A percentile compares a stretch with the other conserved stretches of the same genome.
phyloP scores from a whole-genome alignment of 2,329 filamentous ascomycete species.

The Fonsecaea nubica region DNA sequence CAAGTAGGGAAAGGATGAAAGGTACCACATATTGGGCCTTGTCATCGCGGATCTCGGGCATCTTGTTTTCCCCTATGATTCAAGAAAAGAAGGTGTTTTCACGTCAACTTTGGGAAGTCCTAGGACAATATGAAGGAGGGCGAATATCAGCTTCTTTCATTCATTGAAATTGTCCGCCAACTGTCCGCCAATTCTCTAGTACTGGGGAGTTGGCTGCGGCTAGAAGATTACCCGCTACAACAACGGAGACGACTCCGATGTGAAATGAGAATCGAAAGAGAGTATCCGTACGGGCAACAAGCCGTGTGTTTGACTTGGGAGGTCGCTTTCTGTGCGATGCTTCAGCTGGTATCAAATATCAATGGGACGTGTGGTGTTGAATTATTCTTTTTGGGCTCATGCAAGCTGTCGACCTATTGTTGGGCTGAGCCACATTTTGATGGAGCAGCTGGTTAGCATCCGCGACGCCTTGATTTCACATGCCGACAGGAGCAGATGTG shows the following conservation, averaged over 20 bases:
- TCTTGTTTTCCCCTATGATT: conserved; percentile 36
- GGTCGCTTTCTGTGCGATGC: too few species aligned
- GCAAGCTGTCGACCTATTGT: conserved; percentile 1
- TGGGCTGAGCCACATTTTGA: background rate
- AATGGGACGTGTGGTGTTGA: conserved; percentile 3
- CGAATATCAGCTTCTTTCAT: background rate
- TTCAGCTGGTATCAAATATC: background rate
- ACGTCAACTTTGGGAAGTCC: background rate
- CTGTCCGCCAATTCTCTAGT: background rate
- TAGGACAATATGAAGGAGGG: background rate
- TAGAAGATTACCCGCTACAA: conserved; percentile 9
- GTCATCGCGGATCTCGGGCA: conserved; percentile 71
- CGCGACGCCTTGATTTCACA: conserved; percentile 13
- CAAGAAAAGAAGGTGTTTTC: background rate
- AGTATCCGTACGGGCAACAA: background rate
- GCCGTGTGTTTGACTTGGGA: background rate
- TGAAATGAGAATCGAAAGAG: background rate
- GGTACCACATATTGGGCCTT: conserved; percentile 78
- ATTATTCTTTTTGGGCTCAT: conserved; percentile 2
- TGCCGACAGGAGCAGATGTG: conserved; percentile 12
- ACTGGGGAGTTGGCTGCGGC: conserved; percentile 1
- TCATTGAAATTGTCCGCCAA: background rate
- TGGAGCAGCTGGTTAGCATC: background rate
- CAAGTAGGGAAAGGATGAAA: conserved; percentile 71
- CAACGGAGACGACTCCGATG: conserved; percentile 4